Conservation (phyloP, 768 basidiomycete species). For the Hygrophoropsis aurantiaca region DNA sequence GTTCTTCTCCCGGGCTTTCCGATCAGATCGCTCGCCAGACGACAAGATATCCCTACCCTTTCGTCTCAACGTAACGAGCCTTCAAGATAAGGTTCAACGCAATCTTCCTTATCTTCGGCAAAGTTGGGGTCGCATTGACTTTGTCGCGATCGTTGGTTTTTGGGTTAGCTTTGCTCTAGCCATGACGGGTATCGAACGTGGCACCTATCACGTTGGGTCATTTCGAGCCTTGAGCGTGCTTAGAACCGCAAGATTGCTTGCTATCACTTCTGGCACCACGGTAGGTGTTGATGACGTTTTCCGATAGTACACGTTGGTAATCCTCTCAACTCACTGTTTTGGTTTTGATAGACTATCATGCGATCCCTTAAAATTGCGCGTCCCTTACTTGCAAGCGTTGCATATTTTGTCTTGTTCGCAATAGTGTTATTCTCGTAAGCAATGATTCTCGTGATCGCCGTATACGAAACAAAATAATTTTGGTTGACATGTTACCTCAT, state of each 20-base stretch:
- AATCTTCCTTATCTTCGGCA: constrained; percentile 89
- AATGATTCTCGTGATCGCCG: background rate
- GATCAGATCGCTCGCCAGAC: constrained; percentile 36
- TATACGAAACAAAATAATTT: background rate
- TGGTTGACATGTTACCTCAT: background rate
- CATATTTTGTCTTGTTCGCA: constrained; percentile 90
- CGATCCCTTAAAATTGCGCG: constrained; percentile 88
- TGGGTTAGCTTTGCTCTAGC: constrained; percentile 84
- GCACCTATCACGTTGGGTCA: constrained; percentile 71
- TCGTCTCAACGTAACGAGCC: constrained; percentile 54
- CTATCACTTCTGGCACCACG: constrained; percentile 90
- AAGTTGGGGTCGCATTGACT: constrained; percentile 90
- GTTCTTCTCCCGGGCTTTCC: constrained; percentile 49
- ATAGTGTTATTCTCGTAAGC: constrained; percentile 83
- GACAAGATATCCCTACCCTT: constrained; percentile 57
- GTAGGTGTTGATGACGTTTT: constrained; percentile 41
- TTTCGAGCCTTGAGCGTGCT: constrained; percentile 90
- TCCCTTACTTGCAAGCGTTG: constrained; percentile 85
- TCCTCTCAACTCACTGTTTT: constrained; percentile 9
- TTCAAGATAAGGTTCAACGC: constrained; percentile 55
- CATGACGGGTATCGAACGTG: constrained; percentile 63
- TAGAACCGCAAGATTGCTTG: constrained; percentile 75
- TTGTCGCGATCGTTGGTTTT: constrained; percentile 80
- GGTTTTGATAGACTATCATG: constrained; percentile 71
- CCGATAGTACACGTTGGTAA: background rate